Conservation (phyloP, 257 asterid species). For the Solanum medicagineum region DNA sequence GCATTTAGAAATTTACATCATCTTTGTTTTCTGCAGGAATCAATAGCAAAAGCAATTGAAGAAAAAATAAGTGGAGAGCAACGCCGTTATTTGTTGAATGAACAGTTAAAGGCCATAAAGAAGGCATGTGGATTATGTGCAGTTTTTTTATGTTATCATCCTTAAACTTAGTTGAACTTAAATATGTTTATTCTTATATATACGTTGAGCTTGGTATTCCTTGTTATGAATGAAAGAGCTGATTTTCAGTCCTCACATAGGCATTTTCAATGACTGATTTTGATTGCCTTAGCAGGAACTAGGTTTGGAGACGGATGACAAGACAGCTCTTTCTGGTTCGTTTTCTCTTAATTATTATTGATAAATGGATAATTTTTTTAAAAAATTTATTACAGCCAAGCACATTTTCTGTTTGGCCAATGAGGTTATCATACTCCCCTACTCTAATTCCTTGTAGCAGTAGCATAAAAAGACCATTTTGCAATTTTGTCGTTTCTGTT, state of each 20-base stretch:
- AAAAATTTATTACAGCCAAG: neutral
- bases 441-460: neutral
- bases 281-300: constrained; percentile 50
- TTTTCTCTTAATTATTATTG: constrained; percentile 4
- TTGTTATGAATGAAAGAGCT: neutral
- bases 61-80: constrained; percentile 98
- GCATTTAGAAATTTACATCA: neutral
- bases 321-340: constrained; percentile 89
- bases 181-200: neutral
- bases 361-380: neutral
- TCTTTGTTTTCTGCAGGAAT: constrained; percentile 47
- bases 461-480: neutral
- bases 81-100: constrained; percentile 83
- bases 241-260: neutral
- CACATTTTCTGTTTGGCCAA: neutral
- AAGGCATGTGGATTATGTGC: constrained; percentile 35
- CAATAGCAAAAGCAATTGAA: constrained; percentile 97
- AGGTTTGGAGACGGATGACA: constrained; percentile 97
- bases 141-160: neutral
- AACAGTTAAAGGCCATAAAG: constrained; percentile 97
- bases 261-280: neutral
- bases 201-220: neutral
- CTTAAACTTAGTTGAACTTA: neutral
- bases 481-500: neutral
- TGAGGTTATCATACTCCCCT: neutral